Evolutionary conservation across 441 rosid species (phyloP), one percentile per base, ranked within the genome.

Genomic region (Bocquillonia castaneifolia): DNA sequence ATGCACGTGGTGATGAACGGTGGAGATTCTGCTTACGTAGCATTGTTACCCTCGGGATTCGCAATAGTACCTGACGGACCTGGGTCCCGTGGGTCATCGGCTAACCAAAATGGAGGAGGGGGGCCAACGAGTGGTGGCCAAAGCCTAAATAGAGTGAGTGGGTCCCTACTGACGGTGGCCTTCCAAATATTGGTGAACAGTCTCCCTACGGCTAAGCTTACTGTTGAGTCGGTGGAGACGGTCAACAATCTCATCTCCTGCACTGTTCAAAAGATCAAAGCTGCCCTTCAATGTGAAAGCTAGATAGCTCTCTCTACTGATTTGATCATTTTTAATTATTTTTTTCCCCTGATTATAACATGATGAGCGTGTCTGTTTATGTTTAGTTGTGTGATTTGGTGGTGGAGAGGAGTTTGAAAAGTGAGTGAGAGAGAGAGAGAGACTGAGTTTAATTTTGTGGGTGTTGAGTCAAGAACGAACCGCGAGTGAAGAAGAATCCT

Each of bases 381-480:
- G 47, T 71, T 28, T 25, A 1, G 28, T 26, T 34, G 44, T 23
- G 20, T 58, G 44, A 63, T 15, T 56, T 36, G 57, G 63, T 28
- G n/a, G 61, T 26, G 53, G 31, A 3, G 8, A 14, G 36, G 10
- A 25, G 39, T 15, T 22, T 17, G n/a, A 22, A 37, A 13, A 26
- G 48, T 5, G 29, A 23, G 26, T 4, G 29, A 10, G 15, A 26
- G 3, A 59, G 36, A 37, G 57, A 37, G 48, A 18, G 63, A 22
- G 37, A 10, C 48, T 3, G 64, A 42, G 66, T 51, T 40, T 29
- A 69, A 13, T 71, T 18, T 62, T 59, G 52, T 74, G 88, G 88
- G 90, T 85, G 86, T 84, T 85, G 88, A 93, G 98, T 91, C 98
- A 91, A 93, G 98, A 93, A 89, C 96, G 96, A 93, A 91, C 96